These are phyloP conservation scores for Colletotrichum falcatum DNA, from an alignment of 2,329 filamentous ascomycete species.

Conservation along the genomic window DNA sequence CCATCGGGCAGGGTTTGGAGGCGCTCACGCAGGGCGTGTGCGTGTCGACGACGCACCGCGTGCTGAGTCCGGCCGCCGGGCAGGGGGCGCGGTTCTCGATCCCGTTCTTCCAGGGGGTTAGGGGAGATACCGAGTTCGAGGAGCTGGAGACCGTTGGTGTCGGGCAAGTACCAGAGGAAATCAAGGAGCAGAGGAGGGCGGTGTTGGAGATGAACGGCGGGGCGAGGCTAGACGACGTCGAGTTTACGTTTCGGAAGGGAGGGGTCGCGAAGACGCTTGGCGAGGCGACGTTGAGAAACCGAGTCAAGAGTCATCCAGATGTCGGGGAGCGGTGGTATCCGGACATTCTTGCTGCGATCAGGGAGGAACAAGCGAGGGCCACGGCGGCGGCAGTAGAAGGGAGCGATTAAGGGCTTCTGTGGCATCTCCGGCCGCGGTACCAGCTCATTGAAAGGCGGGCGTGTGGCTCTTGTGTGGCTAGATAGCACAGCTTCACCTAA, in stretches of 20 bases:
- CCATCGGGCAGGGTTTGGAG: conserved; percentile 89
- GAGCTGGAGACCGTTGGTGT: conserved; percentile 74
- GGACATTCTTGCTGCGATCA: conserved; percentile 68
- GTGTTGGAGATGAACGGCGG: conserved; percentile 69
- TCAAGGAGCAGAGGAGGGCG: conserved; percentile 70
- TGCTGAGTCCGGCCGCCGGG: conserved; percentile 78
- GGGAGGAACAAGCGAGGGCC: conserved; percentile 65
- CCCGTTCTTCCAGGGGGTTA: conserved; percentile 90
- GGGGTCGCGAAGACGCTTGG: conserved; percentile 76
- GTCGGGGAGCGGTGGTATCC: conserved; percentile 87
- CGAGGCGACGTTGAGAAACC: conserved; percentile 86
- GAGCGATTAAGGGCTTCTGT: neutral
- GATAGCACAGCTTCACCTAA: neutral
- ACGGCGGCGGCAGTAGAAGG: conserved; percentile 42
- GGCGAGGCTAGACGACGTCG: conserved; percentile 76
- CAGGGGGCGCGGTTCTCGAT: conserved; percentile 81
- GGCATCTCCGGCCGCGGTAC: neutral
- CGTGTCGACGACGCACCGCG: conserved; percentile 84
- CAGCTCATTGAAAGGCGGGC: neutral
- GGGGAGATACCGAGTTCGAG: conserved; percentile 82
- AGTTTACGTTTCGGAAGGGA: conserved; percentile 85
- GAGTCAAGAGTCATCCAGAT: conserved; percentile 88
- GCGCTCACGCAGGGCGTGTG: conserved; percentile 87
- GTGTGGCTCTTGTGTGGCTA: too few relatives aligned
- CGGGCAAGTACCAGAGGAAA: conserved; percentile 69